These are phyloP conservation scores for Hanseniaspora sp. DNA, from an alignment of 1,139 yeast species.

Conservation along the genomic window DNA sequence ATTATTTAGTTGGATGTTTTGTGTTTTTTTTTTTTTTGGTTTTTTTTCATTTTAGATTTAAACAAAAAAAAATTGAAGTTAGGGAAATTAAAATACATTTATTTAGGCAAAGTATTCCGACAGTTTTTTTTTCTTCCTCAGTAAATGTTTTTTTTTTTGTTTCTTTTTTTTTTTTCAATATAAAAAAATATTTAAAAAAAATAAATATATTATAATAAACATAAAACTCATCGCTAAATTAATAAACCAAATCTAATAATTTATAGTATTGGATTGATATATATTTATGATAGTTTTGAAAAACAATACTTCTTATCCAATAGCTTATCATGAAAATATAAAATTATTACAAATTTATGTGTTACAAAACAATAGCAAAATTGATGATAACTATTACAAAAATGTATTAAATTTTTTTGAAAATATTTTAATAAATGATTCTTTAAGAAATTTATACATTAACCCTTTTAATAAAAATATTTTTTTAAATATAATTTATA, in stretches of 20 bases:
- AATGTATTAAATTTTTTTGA: background rate
- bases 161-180: too few species aligned
- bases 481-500: constrained; percentile 2
- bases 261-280: background rate
- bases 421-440: background rate
- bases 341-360: background rate
- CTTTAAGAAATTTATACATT: background rate
- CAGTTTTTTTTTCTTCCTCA: too few species aligned
- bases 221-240: too few species aligned
- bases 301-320: background rate
- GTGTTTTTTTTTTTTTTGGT: background rate
- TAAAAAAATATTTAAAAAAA: too few species aligned
- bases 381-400: background rate
- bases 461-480: constrained; percentile 7
- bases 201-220: too few species aligned
- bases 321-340: background rate
- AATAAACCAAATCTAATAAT: background rate
- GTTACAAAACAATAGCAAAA: background rate
- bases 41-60: background rate
- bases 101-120: too few species aligned
- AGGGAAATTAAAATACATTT: too few species aligned
- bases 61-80: background rate
- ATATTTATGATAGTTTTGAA: background rate
- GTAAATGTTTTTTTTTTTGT: too few species aligned
- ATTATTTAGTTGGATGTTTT: background rate